These are phyloP conservation scores for Tolypocladium cylindrosporum DNA, from an alignment of 2,329 filamentous ascomycete species.

Conservation along the genomic window DNA sequence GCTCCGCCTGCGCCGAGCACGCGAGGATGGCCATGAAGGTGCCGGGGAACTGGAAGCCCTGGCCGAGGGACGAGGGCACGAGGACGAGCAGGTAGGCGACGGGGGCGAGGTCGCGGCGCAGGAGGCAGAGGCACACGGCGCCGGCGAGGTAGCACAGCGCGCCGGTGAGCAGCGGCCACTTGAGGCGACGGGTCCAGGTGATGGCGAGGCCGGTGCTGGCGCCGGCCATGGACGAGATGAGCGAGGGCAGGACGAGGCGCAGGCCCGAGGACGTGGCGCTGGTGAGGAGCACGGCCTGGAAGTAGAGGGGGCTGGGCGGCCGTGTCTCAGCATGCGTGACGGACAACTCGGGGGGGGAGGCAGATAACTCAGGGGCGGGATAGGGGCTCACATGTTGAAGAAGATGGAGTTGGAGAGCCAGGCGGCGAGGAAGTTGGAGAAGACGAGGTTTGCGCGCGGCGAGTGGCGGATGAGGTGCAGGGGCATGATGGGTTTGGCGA, in stretches of 20 bases:
- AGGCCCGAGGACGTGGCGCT: conserved; percentile 63
- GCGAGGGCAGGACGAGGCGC: conserved; percentile 54
- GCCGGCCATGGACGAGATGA: conserved; percentile 44
- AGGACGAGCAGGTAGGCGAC: conserved; percentile 46
- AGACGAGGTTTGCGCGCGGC: conserved; percentile 48
- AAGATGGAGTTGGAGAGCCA: conserved; percentile 44
- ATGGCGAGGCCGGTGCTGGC: conserved; percentile 53
- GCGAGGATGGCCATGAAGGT: conserved; percentile 55
- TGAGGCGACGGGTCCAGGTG: conserved; percentile 46
- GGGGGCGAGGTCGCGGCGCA: conserved; percentile 41
- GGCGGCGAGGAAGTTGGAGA: conserved; percentile 42
- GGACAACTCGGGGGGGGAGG: too few relatives aligned
- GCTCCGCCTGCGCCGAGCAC: conserved; percentile 47
- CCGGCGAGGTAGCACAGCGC: conserved; percentile 38
- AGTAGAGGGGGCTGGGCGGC: conserved; percentile 53
- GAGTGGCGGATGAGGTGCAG: conserved; percentile 37
- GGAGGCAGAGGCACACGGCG: conserved; percentile 34
- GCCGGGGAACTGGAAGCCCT: conserved; percentile 55
- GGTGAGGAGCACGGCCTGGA: conserved; percentile 63
- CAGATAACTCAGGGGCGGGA: neutral
- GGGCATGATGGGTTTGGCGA: conserved; percentile 49
- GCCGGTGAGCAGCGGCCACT: conserved; percentile 47
- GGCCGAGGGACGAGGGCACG: conserved; percentile 44
- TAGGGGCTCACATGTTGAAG: conserved; percentile 42
- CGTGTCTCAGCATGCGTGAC: neutral